Evolutionary conservation across 2,329 filamentous ascomycete species (phyloP), one percentile per base, ranked within the genome.

Genomic region (Xylaria sp.): DNA sequence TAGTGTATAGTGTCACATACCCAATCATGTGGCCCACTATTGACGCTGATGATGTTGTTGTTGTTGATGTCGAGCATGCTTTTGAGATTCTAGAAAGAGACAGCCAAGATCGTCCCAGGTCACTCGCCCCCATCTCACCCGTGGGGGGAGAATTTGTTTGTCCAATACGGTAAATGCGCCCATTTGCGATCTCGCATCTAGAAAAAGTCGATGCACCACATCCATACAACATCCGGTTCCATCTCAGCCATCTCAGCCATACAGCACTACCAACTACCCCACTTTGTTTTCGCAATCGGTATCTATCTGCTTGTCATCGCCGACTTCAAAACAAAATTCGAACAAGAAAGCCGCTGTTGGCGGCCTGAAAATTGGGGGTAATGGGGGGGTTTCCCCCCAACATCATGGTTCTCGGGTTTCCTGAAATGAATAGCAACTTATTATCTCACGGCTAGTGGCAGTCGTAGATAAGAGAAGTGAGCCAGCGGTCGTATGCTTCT

Each of bases 121-220:
- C 62, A 29, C 50, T 51, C 32, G 29, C 10, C 53, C 53, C 50
- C 21, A 35, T 65, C 61, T 61, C 27, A 35, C 40, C 53, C 48
- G 60, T 60, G 66, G 63, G 59, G n/a, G 44, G 58, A 37, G 21
- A 8, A 40, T 51, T 57, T 55, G 29, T 29, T 21, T 65, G 64
- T 58, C 61, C 29, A 60, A 67, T 57, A 55, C n/a, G 57, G 32
- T 58, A 60, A 50, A 37, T 40, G 23, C 58, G 27, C 9, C 42
- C 50, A 18, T 60, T 69, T 32, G 62, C 44, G 66, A 69, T 69
- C 66, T 69, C 50, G 51, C 50, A 69, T 65, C 47, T 47, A 21
- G 53, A 44, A 57, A 51, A 21, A 53, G 44, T 32, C 54, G 47
- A 64, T 63, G 58, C 42, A 62, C 62, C 58, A 47, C 40, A 58